A percentile compares a stretch with the other conserved stretches of the same genome.
phyloP scores from a whole-genome alignment of 257 asterid genomes.

The Craterostigma plantagineum region DNA sequence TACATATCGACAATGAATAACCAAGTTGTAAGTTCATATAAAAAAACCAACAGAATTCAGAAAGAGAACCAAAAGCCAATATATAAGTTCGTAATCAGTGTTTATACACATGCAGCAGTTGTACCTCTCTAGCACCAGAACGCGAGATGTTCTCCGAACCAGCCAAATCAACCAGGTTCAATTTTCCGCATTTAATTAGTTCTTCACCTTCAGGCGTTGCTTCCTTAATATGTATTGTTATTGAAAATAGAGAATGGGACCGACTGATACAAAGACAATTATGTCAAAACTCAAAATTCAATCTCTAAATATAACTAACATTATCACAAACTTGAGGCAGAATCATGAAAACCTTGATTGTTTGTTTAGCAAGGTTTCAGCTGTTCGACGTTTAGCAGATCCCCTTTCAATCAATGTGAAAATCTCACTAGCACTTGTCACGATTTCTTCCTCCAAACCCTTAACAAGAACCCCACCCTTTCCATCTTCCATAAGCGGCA shows the following conservation, averaged over 20 bases:
- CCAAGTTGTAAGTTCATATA: too few relatives aligned
- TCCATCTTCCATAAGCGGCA: conserved; percentile 78
- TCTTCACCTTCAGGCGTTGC: conserved; percentile 90
- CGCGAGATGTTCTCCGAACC: conserved; percentile 80
- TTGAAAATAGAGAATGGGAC: conserved; percentile 72
- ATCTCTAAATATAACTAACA: background rate
- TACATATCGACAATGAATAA: too few relatives aligned
- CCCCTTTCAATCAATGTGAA: conserved; percentile 62
- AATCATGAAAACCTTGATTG: conserved; percentile 43
- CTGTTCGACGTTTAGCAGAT: conserved; percentile 67
- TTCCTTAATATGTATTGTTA: conserved; percentile 77
- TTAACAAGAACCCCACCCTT: conserved; percentile 84
- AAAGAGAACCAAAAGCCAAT: too few relatives aligned
- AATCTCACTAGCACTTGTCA: conserved; percentile 60
- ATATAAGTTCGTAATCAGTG: too few relatives aligned
- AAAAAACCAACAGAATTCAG: background rate
- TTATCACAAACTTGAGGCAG: background rate
- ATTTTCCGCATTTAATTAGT: conserved; percentile 67
- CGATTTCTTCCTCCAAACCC: conserved; percentile 75
- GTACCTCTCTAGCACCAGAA: conserved; percentile 81
- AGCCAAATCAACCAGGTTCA: conserved; percentile 70
- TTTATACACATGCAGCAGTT: too few relatives aligned
- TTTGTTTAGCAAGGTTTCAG: conserved; percentile 64
- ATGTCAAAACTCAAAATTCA: too few relatives aligned
- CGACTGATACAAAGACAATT: conserved; percentile 26